A percentile compares a stretch with the other conserved stretches of the same genome.
Conservation (phyloP, 2,329 filamentous ascomycete genomes). For the Penicillium sp. region DNA sequence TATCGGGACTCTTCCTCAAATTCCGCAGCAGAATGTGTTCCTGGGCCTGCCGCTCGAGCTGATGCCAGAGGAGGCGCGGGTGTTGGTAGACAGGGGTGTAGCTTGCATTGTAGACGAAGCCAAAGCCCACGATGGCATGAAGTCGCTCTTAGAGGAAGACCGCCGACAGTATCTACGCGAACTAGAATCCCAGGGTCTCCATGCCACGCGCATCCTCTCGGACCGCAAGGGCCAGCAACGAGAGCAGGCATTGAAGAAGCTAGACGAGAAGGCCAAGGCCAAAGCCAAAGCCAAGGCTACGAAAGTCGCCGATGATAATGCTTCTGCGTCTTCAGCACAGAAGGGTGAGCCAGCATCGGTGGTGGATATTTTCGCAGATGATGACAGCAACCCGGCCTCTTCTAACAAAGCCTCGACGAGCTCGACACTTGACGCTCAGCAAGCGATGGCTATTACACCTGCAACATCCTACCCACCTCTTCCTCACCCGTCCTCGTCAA, state of each 20-base stretch:
- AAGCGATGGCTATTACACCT: slow-evolving; percentile 46
- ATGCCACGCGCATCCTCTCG: slow-evolving; percentile 47
- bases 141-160: slow-evolving; percentile 56
- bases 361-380: slow-evolving; percentile 26
- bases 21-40: slow-evolving; percentile 93
- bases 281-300: slow-evolving; percentile 20
- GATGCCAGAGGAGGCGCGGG: slow-evolving; percentile 81
- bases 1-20: slow-evolving; percentile 83
- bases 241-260: slow-evolving; percentile 51
- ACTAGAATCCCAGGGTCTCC: slow-evolving; percentile 55
- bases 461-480: slow-evolving; percentile 51
- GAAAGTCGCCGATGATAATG: slow-evolving; percentile 15
- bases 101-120: slow-evolving; percentile 81
- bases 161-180: slow-evolving; percentile 61
- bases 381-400: slow-evolving; percentile 4
- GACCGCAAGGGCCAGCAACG: slow-evolving; percentile 52
- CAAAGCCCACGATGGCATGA: slow-evolving; percentile 65
- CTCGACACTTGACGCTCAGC: slow-evolving; percentile 12
- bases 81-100: slow-evolving; percentile 73
- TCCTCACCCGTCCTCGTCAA: slow-evolving; percentile 21
- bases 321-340: background rate
- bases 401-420: slow-evolving; percentile 17
- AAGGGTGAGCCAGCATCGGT: slow-evolving; percentile 10
- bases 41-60: slow-evolving; percentile 84
- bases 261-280: slow-evolving; percentile 36